Evolutionary conservation across 164 flowering plant species (phyloP).

Genomic region (Macadamia integrifolia): DNA sequence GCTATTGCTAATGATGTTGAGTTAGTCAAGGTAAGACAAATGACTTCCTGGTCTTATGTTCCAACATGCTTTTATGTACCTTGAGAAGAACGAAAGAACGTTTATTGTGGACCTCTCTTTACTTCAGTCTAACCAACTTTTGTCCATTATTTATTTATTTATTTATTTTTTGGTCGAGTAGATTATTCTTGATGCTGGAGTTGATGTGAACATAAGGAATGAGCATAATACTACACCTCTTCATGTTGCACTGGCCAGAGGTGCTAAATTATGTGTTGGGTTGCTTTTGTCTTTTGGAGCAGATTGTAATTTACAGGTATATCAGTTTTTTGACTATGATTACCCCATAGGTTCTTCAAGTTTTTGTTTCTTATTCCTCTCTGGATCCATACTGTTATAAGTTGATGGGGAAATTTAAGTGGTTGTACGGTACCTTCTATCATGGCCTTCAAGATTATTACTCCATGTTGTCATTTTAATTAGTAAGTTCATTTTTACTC

Average conservation of each 20-base stretch:
- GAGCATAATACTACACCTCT: constrained; percentile 82
- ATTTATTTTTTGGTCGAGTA: constrained; percentile 18
- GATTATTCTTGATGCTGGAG: constrained; percentile 93
- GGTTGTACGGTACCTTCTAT: no score
- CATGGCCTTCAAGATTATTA: no score
- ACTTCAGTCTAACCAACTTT: background rate
- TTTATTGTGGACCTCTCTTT: background rate
- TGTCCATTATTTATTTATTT: no score
- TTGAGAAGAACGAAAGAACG: no score
- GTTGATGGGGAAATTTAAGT: no score
- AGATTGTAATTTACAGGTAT: constrained; percentile 79
- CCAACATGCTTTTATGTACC: no score
- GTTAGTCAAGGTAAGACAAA: constrained; percentile 66
- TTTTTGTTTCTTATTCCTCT: background rate
- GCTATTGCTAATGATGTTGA: constrained; percentile 92
- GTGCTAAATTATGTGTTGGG: constrained; percentile 86
- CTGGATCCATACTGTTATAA: no score
- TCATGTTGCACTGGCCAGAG: constrained; percentile 96
- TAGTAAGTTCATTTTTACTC: no score
- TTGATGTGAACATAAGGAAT: constrained; percentile 87
- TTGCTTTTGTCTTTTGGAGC: constrained; percentile 87
- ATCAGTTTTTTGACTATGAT: background rate
- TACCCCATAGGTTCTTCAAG: background rate
- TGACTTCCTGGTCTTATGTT: background rate
- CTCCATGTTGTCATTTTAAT: no score